phyloP scores from a whole-genome alignment of 495 filamentous ascomycete genomes.

The Pyronema domesticum region DNA sequence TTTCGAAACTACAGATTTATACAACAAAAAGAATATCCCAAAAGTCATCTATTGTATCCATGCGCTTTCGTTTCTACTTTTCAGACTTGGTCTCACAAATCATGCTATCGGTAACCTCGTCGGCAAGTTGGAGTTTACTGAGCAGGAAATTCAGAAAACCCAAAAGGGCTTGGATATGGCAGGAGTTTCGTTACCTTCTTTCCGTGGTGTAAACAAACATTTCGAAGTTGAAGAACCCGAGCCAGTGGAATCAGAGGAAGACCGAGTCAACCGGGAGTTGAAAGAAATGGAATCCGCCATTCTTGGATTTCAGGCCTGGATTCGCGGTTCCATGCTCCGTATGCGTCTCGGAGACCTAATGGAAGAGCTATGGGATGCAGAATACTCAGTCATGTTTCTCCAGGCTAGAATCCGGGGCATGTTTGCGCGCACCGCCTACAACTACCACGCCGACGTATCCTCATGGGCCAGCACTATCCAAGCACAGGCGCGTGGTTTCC shows the following conservation, averaged over 20 bases:
- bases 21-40: constrained; percentile 99
- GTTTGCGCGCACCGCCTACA: constrained; percentile 32
- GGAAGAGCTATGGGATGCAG: constrained; percentile 80
- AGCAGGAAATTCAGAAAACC: constrained; percentile 89
- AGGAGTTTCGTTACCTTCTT: constrained; percentile 90
- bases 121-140: constrained; percentile 90
- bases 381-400: constrained; percentile 57
- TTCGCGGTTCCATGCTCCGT: constrained; percentile 63
- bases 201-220: constrained; percentile 86
- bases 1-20: constrained; percentile 93
- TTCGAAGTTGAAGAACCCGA: constrained; percentile 76
- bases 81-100: constrained; percentile 79
- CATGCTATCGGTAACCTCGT: constrained; percentile 98
- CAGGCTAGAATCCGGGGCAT: constrained; percentile 71
- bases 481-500: constrained; percentile 47
- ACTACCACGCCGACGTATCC: constrained; percentile 20
- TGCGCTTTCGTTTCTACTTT: constrained; percentile 87
- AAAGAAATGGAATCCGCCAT: constrained; percentile 53
- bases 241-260: constrained; percentile 73
- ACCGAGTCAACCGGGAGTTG: constrained; percentile 70
- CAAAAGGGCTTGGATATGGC: constrained; percentile 93
- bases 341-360: constrained; percentile 64
- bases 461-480: constrained; percentile 20
- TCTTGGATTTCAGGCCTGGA: constrained; percentile 67
- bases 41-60: constrained; percentile 99